Evolutionary conservation across 2,329 filamentous ascomycete species (phyloP).

Genomic region (Colletotrichum musicola): DNA sequence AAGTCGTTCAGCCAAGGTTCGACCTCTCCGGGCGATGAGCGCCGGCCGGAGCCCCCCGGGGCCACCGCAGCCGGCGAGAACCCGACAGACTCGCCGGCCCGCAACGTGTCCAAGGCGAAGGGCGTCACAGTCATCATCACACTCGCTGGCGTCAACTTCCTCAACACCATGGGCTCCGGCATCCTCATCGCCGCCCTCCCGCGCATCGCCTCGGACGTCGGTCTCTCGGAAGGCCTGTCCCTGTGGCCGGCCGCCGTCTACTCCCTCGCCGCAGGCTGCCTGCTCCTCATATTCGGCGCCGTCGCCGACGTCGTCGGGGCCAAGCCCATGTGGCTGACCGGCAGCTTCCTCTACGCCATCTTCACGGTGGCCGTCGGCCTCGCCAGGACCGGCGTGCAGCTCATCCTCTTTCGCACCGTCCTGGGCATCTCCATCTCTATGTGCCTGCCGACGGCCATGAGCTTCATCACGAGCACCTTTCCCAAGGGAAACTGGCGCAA

Average conservation of each 20-base stretch:
- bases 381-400: constrained; percentile 49
- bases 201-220: constrained; percentile 52
- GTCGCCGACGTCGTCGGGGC: constrained; percentile 53
- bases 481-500: constrained; percentile 53
- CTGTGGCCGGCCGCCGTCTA: constrained; percentile 50
- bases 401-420: constrained; percentile 52
- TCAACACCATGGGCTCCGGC: constrained; percentile 53
- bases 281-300: constrained; percentile 53
- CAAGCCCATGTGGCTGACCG: constrained; percentile 49
- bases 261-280: constrained; percentile 45
- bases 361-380: constrained; percentile 52
- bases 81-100: background rate
- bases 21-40: background rate
- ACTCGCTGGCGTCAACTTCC: constrained; percentile 50
- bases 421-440: constrained; percentile 53
- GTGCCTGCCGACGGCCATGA: constrained; percentile 53
- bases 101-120: constrained; percentile 43
- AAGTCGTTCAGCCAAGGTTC: background rate
- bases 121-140: constrained; percentile 48
- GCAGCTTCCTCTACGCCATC: constrained; percentile 48
- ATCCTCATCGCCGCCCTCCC: constrained; percentile 54
- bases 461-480: constrained; percentile 53
- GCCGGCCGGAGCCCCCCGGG: background rate
- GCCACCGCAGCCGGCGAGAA: background rate
- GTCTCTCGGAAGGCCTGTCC: constrained; percentile 45